Percentiles rank a stretch among this genome's conserved stretches.
Evolutionary conservation across 2,329 filamentous ascomycete species (phyloP).

Genomic region (Xylaria sp.): DNA sequence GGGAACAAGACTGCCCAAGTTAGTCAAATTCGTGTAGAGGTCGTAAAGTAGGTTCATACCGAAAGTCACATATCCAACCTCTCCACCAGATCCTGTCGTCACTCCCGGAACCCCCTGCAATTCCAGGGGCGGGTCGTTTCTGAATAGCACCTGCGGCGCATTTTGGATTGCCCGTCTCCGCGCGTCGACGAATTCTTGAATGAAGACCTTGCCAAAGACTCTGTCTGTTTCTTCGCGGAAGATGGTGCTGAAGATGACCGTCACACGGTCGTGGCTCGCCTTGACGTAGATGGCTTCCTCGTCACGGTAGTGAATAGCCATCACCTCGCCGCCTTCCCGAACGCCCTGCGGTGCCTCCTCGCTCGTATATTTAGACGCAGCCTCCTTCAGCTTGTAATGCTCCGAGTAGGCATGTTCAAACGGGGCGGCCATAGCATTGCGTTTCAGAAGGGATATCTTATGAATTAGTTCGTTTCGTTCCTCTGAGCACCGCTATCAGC

Average conservation of each 20-base stretch:
- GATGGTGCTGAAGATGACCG: constrained; percentile 98
- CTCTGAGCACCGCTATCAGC: constrained; percentile 63
- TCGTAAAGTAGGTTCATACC: constrained; percentile 64
- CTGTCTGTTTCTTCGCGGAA: constrained; percentile 98
- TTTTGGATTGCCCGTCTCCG: constrained; percentile 96
- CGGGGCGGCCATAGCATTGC: constrained; percentile 98
- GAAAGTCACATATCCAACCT: constrained; percentile 98
- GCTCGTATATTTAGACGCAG: constrained; percentile 90
- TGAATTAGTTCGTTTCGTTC: constrained; percentile 86
- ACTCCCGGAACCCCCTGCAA: constrained; percentile 89
- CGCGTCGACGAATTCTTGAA: constrained; percentile 98
- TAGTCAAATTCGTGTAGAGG: constrained; percentile 26
- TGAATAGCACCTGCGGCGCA: constrained; percentile 95
- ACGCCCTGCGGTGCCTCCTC: constrained; percentile 94
- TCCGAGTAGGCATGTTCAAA: constrained; percentile 98
- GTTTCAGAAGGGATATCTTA: constrained; percentile 91
- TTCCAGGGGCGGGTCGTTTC: constrained; percentile 93
- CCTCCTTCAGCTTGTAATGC: constrained; percentile 85
- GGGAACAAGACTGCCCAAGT: constrained; percentile 83
- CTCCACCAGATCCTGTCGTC: constrained; percentile 77
- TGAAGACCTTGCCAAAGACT: constrained; percentile 97
- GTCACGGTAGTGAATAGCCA: constrained; percentile 97
- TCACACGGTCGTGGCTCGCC: constrained; percentile 95
- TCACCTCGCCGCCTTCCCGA: constrained; percentile 88
- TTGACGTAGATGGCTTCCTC: constrained; percentile 99